These are phyloP conservation scores for Suhomyces prunicola DNA, from an alignment of 805 yeast genomes.

Conservation along the genomic window DNA sequence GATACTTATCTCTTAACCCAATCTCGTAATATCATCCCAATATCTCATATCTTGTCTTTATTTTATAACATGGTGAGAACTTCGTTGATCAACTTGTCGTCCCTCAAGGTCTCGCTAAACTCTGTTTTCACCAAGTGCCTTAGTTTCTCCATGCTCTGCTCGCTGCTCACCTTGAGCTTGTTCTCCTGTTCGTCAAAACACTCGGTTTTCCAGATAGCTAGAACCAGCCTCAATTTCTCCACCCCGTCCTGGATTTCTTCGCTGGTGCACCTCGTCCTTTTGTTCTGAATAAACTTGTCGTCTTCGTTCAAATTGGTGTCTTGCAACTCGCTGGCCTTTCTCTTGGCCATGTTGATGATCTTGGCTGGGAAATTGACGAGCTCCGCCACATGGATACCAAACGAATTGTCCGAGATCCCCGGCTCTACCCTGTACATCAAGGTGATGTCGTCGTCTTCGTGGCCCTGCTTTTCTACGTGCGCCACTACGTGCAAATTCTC, in stretches of 20 bases:
- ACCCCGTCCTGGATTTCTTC: conserved; percentile 56
- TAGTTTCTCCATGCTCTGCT: conserved; percentile 39
- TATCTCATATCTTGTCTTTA: too few relatives aligned
- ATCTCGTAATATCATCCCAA: too few relatives aligned
- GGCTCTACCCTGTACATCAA: conserved; percentile 90
- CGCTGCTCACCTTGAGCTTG: conserved; percentile 26
- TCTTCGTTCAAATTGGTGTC: conserved; percentile 41
- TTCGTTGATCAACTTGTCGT: conserved; percentile 46
- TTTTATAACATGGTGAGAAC: conserved; percentile 34
- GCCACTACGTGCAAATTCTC: conserved; percentile 91
- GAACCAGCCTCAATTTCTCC: conserved; percentile 43
- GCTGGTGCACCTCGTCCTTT: conserved; percentile 49
- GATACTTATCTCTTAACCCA: too few relatives aligned
- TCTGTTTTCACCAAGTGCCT: conserved; percentile 31
- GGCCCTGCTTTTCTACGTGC: conserved; percentile 59
- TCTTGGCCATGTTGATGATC: conserved; percentile 90
- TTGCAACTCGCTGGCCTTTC: conserved; percentile 87
- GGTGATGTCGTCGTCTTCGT: conserved; percentile 65
- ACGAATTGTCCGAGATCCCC: conserved; percentile 93
- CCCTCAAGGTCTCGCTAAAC: conserved; percentile 10
- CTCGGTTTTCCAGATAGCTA: conserved; percentile 52
- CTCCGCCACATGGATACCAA: conserved; percentile 97
- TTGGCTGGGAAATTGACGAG: conserved; percentile 89
- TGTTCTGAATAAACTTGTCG: conserved; percentile 42
- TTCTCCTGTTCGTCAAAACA: conserved; percentile 30